These are phyloP conservation scores for Urtica urens DNA, from an alignment of 306 rosid species.

Conservation along the genomic window DNA sequence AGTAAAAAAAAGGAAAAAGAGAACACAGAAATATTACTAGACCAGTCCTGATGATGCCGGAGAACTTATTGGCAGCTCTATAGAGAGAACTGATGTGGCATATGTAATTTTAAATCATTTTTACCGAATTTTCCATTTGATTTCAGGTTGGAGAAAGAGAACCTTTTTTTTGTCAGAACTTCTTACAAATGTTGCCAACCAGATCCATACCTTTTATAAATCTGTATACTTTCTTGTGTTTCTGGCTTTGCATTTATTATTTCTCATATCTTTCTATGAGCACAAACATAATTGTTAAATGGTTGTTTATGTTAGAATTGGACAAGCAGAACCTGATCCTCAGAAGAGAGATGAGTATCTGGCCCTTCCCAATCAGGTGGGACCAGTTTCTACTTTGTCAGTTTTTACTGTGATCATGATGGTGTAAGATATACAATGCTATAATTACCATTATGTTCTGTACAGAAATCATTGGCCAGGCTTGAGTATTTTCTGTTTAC, in stretches of 20 bases:
- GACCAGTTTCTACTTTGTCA: neutral
- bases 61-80: too few species aligned
- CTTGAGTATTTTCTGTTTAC: conserved; percentile 70
- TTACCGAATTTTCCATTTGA: conserved; percentile 13
- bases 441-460: too few species aligned
- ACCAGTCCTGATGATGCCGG: too few species aligned
- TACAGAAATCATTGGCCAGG: conserved; percentile 87
- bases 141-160: conserved; percentile 87
- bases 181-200: conserved; percentile 80
- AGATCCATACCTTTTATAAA: conserved; percentile 92
- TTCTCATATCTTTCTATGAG: too few species aligned
- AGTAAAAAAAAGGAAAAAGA: too few species aligned
- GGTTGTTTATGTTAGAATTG: too few species aligned
- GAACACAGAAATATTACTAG: too few species aligned
- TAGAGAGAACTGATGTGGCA: too few species aligned
- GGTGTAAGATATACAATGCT: conserved; percentile 65
- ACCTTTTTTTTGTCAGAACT: conserved; percentile 82
- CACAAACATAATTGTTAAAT: too few species aligned
- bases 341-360: conserved; percentile 88
- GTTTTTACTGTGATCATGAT: too few species aligned
- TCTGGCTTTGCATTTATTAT: neutral
- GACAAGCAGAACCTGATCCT: conserved; percentile 85
- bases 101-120: too few species aligned
- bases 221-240: conserved; percentile 39
- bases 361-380: conserved; percentile 85